These are phyloP conservation scores for Podaxis pistillaris DNA, from an alignment of 768 basidiomycete species.

Conservation along the genomic window DNA sequence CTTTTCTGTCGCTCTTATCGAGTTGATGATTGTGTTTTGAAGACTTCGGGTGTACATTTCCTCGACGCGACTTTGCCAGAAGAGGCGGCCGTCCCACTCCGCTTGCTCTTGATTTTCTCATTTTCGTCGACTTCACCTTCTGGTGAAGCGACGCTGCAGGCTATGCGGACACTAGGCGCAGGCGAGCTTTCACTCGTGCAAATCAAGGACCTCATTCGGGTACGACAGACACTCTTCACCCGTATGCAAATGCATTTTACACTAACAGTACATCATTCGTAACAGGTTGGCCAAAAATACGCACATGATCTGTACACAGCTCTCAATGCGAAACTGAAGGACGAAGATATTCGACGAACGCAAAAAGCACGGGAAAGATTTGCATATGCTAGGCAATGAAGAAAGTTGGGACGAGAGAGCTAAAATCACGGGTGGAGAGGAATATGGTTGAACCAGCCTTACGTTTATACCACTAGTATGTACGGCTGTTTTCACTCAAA, in stretches of 20 bases:
- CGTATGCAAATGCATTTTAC: neutral
- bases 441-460: too few species aligned
- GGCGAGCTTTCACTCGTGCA: slow-evolving; percentile 53
- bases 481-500: too few species aligned
- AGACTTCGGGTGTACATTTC: slow-evolving; percentile 63
- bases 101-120: slow-evolving; percentile 63
- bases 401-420: too few species aligned
- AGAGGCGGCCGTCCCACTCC: slow-evolving; percentile 63
- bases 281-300: slow-evolving; percentile 65
- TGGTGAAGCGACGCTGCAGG: slow-evolving; percentile 45
- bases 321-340: slow-evolving; percentile 62
- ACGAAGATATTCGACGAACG: slow-evolving; percentile 59
- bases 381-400: slow-evolving; percentile 20
- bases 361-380: slow-evolving; percentile 61
- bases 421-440: too few species aligned
- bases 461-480: too few species aligned
- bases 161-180: slow-evolving; percentile 61
- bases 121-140: slow-evolving; percentile 39
- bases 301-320: slow-evolving; percentile 55
- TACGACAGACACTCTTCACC: slow-evolving; percentile 24
- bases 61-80: slow-evolving; percentile 75
- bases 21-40: neutral
- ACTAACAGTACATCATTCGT: neutral
- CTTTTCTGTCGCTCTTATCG: neutral
- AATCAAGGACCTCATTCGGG: slow-evolving; percentile 54